Conservation (phyloP, 2,329 filamentous ascomycete genomes). For the Pestalotiopsis sp. region DNA sequence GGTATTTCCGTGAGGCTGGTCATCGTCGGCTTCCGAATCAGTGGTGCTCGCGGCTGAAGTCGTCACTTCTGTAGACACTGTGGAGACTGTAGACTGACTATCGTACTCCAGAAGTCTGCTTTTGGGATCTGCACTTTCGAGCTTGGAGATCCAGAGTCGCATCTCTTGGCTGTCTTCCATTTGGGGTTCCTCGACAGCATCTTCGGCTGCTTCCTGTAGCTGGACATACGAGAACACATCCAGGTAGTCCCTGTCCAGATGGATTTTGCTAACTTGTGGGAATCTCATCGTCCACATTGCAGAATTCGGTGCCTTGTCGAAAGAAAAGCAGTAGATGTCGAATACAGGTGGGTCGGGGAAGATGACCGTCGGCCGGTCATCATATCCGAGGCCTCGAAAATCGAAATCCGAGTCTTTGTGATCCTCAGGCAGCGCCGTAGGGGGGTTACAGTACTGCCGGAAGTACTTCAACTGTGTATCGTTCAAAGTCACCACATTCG, state of each 20-base stretch:
- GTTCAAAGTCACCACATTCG: conserved; percentile 64
- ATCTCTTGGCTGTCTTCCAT: conserved; percentile 63
- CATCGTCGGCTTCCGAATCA: background rate
- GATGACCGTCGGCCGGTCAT: conserved; percentile 47
- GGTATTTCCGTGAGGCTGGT: background rate
- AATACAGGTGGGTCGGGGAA: conserved; percentile 76
- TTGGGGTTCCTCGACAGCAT: conserved; percentile 50
- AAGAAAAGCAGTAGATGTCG: conserved; percentile 79
- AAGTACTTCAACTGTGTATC: conserved; percentile 53
- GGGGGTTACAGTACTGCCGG: conserved; percentile 46
- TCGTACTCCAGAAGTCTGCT: conserved; percentile 33
- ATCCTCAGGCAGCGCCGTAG: conserved; percentile 36
- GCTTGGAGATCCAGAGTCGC: conserved; percentile 58
- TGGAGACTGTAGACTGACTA: conserved; percentile 13
- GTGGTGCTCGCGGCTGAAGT: background rate
- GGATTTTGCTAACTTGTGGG: conserved; percentile 74
- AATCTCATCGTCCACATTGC: conserved; percentile 77
- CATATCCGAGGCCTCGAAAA: conserved; percentile 45
- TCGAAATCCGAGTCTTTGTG: conserved; percentile 47
- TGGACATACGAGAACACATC: conserved; percentile 72
- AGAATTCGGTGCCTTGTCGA: conserved; percentile 70
- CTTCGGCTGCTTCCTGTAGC: conserved; percentile 66
- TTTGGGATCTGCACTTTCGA: conserved; percentile 57
- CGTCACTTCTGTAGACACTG: background rate
- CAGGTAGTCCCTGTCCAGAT: conserved; percentile 70